A percentile compares a stretch with the other conserved stretches of the same genome.
Evolutionary conservation across 768 basidiomycete species (phyloP).

Genomic region (Coprinopsis strossmayeri): DNA sequence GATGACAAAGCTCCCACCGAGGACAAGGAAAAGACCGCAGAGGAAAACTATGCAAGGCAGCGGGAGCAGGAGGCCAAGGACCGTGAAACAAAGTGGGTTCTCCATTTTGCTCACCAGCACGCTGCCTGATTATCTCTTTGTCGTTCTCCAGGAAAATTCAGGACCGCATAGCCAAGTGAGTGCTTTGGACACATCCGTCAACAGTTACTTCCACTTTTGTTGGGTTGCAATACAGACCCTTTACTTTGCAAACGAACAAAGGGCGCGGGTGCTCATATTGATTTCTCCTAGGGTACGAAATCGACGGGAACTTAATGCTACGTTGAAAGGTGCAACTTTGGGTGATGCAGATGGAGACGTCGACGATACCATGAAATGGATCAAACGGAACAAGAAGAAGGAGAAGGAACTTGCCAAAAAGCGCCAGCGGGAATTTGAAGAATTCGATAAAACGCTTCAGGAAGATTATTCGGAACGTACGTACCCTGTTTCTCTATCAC

Average conservation of each 20-base stretch:
- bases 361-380: slow-evolving; percentile 83
- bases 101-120: slow-evolving; percentile 9
- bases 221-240: slow-evolving; percentile 33
- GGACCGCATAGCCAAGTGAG: slow-evolving; percentile 86
- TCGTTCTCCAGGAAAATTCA: slow-evolving; percentile 51
- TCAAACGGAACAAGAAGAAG: slow-evolving; percentile 85
- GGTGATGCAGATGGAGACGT: slow-evolving; percentile 77
- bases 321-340: slow-evolving; percentile 88
- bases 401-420: slow-evolving; percentile 85
- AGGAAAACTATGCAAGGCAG: slow-evolving; percentile 74
- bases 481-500: slow-evolving; percentile 19
- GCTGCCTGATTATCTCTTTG: slow-evolving; percentile 17
- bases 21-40: slow-evolving; percentile 78
- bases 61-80: slow-evolving; percentile 66
- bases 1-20: slow-evolving; percentile 70
- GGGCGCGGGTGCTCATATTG: slow-evolving; percentile 34
- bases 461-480: slow-evolving; percentile 84
- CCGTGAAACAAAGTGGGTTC: slow-evolving; percentile 68
- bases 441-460: slow-evolving; percentile 70
- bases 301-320: slow-evolving; percentile 84
- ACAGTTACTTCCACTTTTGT: slow-evolving; percentile 44
- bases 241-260: slow-evolving; percentile 18
- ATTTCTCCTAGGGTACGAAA: slow-evolving; percentile 79
- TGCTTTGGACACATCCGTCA: slow-evolving; percentile 24
- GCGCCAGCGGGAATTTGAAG: slow-evolving; percentile 77